Evolutionary conservation across 441 rosid species (phyloP), one percentile per base, ranked within the genome.

Genomic region (Lepidium campestre): DNA sequence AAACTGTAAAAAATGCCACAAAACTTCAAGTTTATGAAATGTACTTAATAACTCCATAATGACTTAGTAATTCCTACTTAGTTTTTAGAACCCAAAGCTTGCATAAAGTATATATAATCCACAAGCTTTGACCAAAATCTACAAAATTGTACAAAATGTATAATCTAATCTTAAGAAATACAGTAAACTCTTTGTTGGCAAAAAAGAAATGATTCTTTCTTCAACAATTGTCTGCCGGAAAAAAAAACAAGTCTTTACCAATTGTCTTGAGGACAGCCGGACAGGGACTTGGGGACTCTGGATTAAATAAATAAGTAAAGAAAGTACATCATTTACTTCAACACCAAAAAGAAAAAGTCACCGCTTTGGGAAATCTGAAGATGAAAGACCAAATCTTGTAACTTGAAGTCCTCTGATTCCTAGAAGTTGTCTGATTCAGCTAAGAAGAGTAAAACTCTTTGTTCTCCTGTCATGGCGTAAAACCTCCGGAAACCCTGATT

Each of bases 401-500:
- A 47, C 69, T 62, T 42, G 22, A 63, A 63, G 54, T 57, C 61
- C 2, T 56, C 34, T 31, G 42, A 20, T 23, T 39, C 34, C 31
- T 10, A 15, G 31, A 39, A 54, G 13, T 22, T 47, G 7, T n/a
- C 32, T 48, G 46, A 14, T 47, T 36, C 37, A 36, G 73, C 35
- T 11, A 22, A 46, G 15, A 31, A 47, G 32, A 37, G 29, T 22
- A 17, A 13, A n/a, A 31, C 41, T 31, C 58, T 64, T 14, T 53
- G n/a, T 70, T 62, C 61, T 23, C 17, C 45, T 49, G 12, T 42
- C 32, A 70, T 53, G 55, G 62, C 55, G 45, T 60, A 17, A 61
- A 70, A 42, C 69, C 62, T 50, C 58, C 1, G 55, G 22, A 35
- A 45, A 10, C 68, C 22, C 52, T 41, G 58, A 10, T 49, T 42